Percentiles rank a stretch among this genome's conserved stretches.
These are phyloP conservation scores for Cladosporium halotolerans DNA, from an alignment of 2,329 filamentous ascomycete species.

Conservation along the genomic window DNA sequence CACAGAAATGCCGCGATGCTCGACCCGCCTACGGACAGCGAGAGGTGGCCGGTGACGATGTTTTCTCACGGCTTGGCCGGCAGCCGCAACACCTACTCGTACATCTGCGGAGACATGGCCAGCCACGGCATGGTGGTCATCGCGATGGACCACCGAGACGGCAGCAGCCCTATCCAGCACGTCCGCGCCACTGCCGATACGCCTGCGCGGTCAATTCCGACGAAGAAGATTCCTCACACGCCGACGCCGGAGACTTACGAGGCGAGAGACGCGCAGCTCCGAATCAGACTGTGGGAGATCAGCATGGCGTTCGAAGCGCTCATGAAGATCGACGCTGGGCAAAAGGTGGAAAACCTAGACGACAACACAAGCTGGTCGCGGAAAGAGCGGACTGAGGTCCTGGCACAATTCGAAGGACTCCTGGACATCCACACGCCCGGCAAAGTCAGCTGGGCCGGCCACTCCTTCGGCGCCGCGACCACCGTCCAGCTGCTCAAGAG, in stretches of 20 bases:
- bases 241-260: constrained; percentile 58
- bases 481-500: constrained; percentile 72
- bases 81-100: constrained; percentile 77
- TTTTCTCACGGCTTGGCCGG: constrained; percentile 85
- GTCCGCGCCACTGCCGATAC: constrained; percentile 54
- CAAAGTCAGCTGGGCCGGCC: constrained; percentile 67
- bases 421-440: constrained; percentile 67
- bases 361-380: constrained; percentile 33
- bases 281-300: constrained; percentile 72
- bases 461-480: constrained; percentile 74
- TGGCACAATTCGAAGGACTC: constrained; percentile 54
- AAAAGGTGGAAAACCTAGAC: constrained; percentile 41
- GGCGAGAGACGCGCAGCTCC: constrained; percentile 63
- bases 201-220: constrained; percentile 37
- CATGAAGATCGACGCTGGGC: constrained; percentile 56
- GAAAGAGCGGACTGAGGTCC: constrained; percentile 36
- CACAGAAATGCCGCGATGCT: constrained; percentile 64
- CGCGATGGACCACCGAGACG: constrained; percentile 77
- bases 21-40: constrained; percentile 38
- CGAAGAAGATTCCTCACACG: constrained; percentile 51
- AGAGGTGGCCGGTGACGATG: constrained; percentile 71
- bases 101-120: constrained; percentile 69
- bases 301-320: constrained; percentile 64
- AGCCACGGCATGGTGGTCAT: constrained; percentile 76
- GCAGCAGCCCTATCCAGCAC: constrained; percentile 68